A percentile compares a stretch with the other conserved stretches of the same genome.
phyloP scores from a whole-genome alignment of 1,284 basidiomycete species.

The Leccinum pallidistipes region DNA sequence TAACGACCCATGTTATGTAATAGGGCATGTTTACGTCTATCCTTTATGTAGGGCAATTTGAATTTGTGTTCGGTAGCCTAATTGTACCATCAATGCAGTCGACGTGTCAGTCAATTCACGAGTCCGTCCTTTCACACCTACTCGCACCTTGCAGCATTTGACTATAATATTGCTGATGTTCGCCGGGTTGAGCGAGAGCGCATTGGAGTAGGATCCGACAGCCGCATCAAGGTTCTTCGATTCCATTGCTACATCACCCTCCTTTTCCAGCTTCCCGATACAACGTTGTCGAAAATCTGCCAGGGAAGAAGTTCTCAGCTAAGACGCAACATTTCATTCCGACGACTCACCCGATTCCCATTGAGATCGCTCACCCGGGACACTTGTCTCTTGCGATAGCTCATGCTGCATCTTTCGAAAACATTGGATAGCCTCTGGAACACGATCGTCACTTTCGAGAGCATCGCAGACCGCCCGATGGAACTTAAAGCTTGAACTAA shows the following conservation, averaged over 20 bases:
- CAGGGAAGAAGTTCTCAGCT: background rate
- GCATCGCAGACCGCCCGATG: background rate
- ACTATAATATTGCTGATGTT: background rate
- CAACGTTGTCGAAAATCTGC: background rate
- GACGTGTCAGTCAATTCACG: too few relatives aligned
- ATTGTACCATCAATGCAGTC: too few relatives aligned
- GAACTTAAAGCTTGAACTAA: background rate
- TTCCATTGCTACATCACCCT: background rate
- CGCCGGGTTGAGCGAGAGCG: background rate
- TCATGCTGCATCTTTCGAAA: background rate
- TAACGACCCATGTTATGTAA: background rate
- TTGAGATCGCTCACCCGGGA: background rate
- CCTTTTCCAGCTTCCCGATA: background rate
- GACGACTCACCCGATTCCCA: background rate
- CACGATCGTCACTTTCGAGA: background rate
- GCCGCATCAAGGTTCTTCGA: background rate
- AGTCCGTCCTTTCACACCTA: too few relatives aligned
- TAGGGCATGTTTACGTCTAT: too few relatives aligned
- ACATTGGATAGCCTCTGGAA: background rate
- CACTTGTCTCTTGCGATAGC: background rate
- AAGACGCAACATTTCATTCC: background rate
- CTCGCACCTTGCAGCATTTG: background rate
- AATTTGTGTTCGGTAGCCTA: too few relatives aligned
- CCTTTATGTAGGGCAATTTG: too few relatives aligned
- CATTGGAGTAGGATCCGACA: background rate